Evolutionary conservation across 1,284 basidiomycete species (phyloP), one percentile per base, ranked within the genome.

Genomic region (Microbotryum intermedium): DNA sequence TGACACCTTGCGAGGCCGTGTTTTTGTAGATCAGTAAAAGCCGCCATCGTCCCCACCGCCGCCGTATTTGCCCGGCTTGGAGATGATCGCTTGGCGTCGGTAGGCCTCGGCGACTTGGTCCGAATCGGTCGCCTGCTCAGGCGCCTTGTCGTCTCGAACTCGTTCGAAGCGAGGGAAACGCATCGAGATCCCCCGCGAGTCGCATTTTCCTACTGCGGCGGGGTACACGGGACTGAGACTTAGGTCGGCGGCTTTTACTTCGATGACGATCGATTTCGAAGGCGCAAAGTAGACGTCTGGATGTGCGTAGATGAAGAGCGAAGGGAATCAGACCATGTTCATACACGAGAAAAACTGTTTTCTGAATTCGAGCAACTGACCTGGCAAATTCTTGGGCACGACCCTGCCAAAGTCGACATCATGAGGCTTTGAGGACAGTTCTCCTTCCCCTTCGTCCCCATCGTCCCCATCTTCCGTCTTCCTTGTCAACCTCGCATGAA

Each of bases 31-130:
- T 76, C 72, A 94, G 90, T 93, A 97, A 76, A 94, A 97, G 49
- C 82, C 90, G 74, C 92, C 90, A 53, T 88, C 90, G 2, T 77
- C 86, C 21, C 76, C 81, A 3, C 74, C 81, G 1, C 82, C 83
- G 18, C 69, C 73, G 52, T 73, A 72, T 75, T 85, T 87, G 75
- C 59, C 55, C 26, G 46, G 50, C 51, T 57, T 60, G 28, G 59
- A 78, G 80, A 89, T 85, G 42, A 91, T 82, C 18, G 84, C 86
- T 75, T 98, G 94, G 47, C 84, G 80, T 72, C 88, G 83, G 75
- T 97, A 98, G 84, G 97, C 95, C 69, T 94, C 90, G 55, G 91
- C 88, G 67, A 98, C 87, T 81, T 92, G 90, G 71, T 97, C 92
- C 4, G 91, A 84, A 6, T 85, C 83, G 18, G 95, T 98, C 25